Conservation (phyloP, 2,329 filamentous ascomycete genomes). For the Fusarium floridanum region DNA sequence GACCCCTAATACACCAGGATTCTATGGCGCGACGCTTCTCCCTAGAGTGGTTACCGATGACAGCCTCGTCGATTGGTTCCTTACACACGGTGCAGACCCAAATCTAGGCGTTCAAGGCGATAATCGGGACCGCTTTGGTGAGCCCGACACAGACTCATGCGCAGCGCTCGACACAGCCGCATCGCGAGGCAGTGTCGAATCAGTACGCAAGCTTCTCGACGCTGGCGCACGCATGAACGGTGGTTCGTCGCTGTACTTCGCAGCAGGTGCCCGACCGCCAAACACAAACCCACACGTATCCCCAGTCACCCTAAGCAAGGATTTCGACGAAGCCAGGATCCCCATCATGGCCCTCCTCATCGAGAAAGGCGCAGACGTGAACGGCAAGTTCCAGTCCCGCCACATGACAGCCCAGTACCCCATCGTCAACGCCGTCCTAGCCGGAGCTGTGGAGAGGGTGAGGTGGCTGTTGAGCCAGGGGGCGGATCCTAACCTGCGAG, state of each 20-base stretch:
- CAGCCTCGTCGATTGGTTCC: slow-evolving; percentile 37
- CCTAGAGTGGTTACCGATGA: slow-evolving; percentile 14
- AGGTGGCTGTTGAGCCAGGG: slow-evolving; percentile 37
- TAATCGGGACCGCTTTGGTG: slow-evolving; percentile 21
- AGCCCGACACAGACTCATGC: slow-evolving; percentile 26
- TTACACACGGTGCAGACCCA: slow-evolving; percentile 33
- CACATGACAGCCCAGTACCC: slow-evolving; percentile 27
- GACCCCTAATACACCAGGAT: slow-evolving; percentile 22
- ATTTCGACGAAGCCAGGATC: slow-evolving; percentile 25
- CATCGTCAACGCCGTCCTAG: slow-evolving; percentile 35
- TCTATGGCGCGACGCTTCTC: slow-evolving; percentile 32
- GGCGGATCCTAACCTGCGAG: slow-evolving; percentile 27
- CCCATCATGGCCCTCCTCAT: slow-evolving; percentile 33
- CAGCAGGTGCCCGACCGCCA: slow-evolving; percentile 20
- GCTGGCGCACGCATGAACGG: slow-evolving; percentile 30
- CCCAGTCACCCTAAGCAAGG: slow-evolving; percentile 2
- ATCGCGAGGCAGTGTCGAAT: not conserved
- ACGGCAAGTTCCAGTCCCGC: slow-evolving; percentile 13
- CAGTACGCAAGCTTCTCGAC: slow-evolving; percentile 25
- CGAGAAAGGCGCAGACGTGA: slow-evolving; percentile 26
- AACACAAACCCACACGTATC: slow-evolving; percentile 2
- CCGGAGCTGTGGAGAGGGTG: slow-evolving; percentile 32
- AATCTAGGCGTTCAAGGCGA: slow-evolving; percentile 32
- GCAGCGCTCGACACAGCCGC: slow-evolving; percentile 28
- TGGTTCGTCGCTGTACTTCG: slow-evolving; percentile 30